Conservation (phyloP, 2,329 filamentous ascomycete species). For the Exophiala sp. region DNA sequence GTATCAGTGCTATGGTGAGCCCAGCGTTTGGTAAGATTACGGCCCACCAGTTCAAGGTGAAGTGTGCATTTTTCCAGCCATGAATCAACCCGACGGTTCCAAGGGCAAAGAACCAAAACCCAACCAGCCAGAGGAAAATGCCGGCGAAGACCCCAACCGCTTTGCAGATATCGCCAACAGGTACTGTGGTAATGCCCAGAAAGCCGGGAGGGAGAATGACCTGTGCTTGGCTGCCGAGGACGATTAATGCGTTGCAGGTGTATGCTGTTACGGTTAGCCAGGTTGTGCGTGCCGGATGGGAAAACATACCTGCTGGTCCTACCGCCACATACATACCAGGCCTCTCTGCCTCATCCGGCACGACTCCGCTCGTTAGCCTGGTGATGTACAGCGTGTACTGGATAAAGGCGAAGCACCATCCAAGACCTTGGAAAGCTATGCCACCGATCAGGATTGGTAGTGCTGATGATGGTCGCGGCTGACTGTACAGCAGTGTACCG, state of each 20-base stretch:
- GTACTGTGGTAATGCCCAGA: not conserved
- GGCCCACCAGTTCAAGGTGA: constrained; percentile 57
- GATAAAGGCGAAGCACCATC: constrained; percentile 63
- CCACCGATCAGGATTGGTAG: constrained; percentile 64
- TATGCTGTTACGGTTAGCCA: constrained; percentile 1
- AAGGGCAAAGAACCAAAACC: constrained; percentile 13
- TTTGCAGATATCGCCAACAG: constrained; percentile 1
- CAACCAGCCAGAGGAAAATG: constrained; percentile 9
- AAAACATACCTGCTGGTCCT: constrained; percentile 47
- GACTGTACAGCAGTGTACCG: constrained; percentile 59
- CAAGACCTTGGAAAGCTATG: constrained; percentile 66
- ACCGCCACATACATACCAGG: constrained; percentile 72
- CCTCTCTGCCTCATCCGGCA: constrained; percentile 61
- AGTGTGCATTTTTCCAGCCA: constrained; percentile 24
- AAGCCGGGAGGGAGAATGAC: constrained; percentile 3
- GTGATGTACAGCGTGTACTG: constrained; percentile 71
- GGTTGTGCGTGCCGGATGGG: not conserved
- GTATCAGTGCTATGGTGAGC: constrained; percentile 57
- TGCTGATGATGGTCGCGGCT: constrained; percentile 52
- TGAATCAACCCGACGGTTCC: not conserved
- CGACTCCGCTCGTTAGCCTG: constrained; percentile 62
- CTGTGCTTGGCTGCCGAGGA: constrained; percentile 4
- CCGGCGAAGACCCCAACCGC: constrained; percentile 1
- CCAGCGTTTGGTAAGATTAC: constrained; percentile 65
- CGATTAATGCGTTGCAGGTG: constrained; percentile 1